Base-by-base conservation (phyloP, 768 basidiomycete species). In the Daedalea quercina region DNA sequence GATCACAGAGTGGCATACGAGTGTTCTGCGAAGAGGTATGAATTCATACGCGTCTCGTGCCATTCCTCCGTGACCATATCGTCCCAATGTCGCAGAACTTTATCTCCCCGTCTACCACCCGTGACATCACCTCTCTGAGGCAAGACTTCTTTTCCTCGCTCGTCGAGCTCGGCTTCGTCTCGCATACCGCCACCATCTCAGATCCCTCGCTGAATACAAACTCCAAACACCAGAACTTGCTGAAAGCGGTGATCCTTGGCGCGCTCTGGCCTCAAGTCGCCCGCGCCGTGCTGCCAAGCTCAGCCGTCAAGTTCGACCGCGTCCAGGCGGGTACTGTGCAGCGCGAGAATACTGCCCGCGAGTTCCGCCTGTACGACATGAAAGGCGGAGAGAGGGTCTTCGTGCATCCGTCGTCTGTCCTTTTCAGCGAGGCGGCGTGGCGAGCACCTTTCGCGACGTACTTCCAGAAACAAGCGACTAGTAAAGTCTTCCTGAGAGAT, bases 181-280 rank as follows among this genome's bases (percentile, higher is more conserved):
- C 79, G 1, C 60, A 70, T 1, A 66, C 69, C 23, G 73, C 77
- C 11, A 71, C 64, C 1, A 75, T 82, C 0, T 66, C 70, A 9
- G 71, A 76, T 1, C 65, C 77, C 1, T 67, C 68, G 19, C 76
- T 90, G 47, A 93, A 91, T 59, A 63, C 68, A 34, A 85, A 91
- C 65, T 79, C 79, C 53, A 61, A 69, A 1, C 82, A 90, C 59
- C 73, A 76, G 34, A 90, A 87, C 63, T 77, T 97, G 23, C 68
- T 96, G 61, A 95, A 95, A 67, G 81, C 83, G 6, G 79, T 94
- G 55, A 76, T 96, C 31, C 79, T 92, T 12, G 92, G 90, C 8
- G 93, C 91, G 1, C 76, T 95, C 20, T 94, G 90, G 80, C 92
- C 91, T 2, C 81, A 85, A 25, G 79, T 94, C 46, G 90, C 85